These are phyloP conservation scores for Trametes cinnabarina DNA, from an alignment of 768 basidiomycete genomes.

Conservation along the genomic window DNA sequence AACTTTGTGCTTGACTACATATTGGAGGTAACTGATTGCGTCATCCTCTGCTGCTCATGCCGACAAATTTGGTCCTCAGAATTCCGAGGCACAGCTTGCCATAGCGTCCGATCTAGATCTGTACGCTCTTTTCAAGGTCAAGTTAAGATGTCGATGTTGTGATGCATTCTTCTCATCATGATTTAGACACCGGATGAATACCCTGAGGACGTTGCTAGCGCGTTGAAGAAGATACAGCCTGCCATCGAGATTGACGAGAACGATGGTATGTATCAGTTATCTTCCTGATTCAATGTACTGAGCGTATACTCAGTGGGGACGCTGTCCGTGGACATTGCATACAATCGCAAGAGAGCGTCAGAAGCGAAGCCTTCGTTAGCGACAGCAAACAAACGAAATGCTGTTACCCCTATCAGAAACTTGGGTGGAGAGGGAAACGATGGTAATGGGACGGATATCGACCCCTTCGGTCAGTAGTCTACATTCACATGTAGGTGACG, in stretches of 20 bases:
- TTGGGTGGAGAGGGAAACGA: no score
- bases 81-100: constrained; percentile 7
- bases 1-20: constrained; percentile 16
- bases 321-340: not conserved
- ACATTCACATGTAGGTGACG: no score
- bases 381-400: not conserved
- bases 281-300: not conserved
- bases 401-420: not conserved
- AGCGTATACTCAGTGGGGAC: not conserved
- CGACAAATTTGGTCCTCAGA: no score
- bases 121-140: constrained; percentile 2
- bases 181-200: not conserved
- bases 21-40: not conserved
- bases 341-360: not conserved
- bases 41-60: no score
- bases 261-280: not conserved
- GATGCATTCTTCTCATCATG: not conserved
- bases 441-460: no score
- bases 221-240: not conserved
- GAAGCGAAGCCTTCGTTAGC: not conserved
- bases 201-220: not conserved
- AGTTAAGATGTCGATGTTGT: not conserved
- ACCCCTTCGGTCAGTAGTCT: no score
- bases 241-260: not conserved
- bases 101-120: constrained; percentile 12